Evolutionary conservation across 306 rosid genomes (phyloP), one percentile per base, ranked within the genome.

Genomic region (Nissolia schottii): DNA sequence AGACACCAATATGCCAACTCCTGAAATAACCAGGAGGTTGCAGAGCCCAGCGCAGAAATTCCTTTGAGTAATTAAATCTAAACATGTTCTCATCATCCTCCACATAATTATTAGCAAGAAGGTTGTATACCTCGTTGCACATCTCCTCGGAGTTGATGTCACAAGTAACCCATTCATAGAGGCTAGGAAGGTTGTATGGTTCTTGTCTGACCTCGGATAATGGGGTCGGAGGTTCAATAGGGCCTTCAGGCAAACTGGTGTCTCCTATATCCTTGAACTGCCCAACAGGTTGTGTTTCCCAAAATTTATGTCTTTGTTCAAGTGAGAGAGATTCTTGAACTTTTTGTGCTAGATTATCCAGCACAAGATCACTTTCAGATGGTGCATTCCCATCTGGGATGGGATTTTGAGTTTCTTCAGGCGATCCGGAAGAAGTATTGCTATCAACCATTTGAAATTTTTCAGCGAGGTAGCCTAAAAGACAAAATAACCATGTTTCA

Each of bases 201-300:
- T 85, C 98, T 79, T 87, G 94, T 48, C 85, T 93, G 71, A 93
- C 96, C 75, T 91, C 98, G 27, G 92, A 86, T 55, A 87, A 76
- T 3, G 92, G 91, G 3, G 89, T 87, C 4, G 97, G 87, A 66
- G 85, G 69, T 74, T 93, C 96, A 68, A 93, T 91, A 2, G 94
- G 85, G 9, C 98, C 98, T 65, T 93, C 97, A 0, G 88, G 84
- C 80, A 93, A 83, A 78, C 87, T 75, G 16, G 86, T 29, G 74
- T 90, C 82, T 29, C 90, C 97, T 7, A 82, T 18, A 58, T 93
- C 98, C 86, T 86, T 93, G 71, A 88, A 93, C 74, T 93, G 98
- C 69, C 98, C 97, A 35, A 93, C 98, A 5, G 98, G 98, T 72
- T 93, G 98, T 49, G 96, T 90, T 80, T 93, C 98, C 98, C 98